phyloP scores from a whole-genome alignment of 2,329 filamentous ascomycete genomes.

The Botryotinia convoluta region DNA sequence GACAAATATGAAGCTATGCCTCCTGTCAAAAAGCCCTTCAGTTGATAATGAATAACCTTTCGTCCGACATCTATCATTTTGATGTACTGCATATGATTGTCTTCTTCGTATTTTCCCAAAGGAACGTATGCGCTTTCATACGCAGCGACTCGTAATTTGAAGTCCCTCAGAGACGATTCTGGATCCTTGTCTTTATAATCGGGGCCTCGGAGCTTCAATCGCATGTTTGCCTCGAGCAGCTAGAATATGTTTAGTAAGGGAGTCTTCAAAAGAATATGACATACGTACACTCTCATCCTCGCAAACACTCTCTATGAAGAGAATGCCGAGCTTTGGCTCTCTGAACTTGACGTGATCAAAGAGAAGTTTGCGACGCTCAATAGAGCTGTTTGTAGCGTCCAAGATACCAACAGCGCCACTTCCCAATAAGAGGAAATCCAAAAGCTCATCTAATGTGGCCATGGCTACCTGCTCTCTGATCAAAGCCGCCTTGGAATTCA shows the following conservation, averaged over 20 bases:
- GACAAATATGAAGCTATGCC: slow-evolving; percentile 93
- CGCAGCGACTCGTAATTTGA: slow-evolving; percentile 85
- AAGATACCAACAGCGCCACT: slow-evolving; percentile 92
- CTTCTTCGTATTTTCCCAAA: slow-evolving; percentile 86
- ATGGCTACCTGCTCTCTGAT: slow-evolving; percentile 89
- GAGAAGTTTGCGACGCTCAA: slow-evolving; percentile 77
- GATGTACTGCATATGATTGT: slow-evolving; percentile 88
- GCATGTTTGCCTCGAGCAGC: slow-evolving; percentile 93
- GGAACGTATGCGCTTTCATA: slow-evolving; percentile 95
- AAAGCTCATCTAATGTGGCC: slow-evolving; percentile 84
- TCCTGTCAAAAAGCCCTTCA: slow-evolving; percentile 86
- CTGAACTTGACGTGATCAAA: slow-evolving; percentile 78
- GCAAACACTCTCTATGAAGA: slow-evolving; percentile 95
- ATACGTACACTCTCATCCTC: slow-evolving; percentile 64
- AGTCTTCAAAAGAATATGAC: neutral
- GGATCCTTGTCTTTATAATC: slow-evolving; percentile 97
- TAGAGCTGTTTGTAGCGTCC: slow-evolving; percentile 95
- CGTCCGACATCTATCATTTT: slow-evolving; percentile 95
- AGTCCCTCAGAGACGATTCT: slow-evolving; percentile 77
- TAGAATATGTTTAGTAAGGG: slow-evolving; percentile 32
- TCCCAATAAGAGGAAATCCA: slow-evolving; percentile 80
- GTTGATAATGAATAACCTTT: slow-evolving; percentile 86
- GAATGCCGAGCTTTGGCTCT: slow-evolving; percentile 83
- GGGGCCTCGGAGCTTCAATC: slow-evolving; percentile 88
- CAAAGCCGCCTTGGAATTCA: slow-evolving; percentile 76